phyloP scores from a whole-genome alignment of 805 yeast genomes.

The Yamadazyma paraphyllophila region DNA sequence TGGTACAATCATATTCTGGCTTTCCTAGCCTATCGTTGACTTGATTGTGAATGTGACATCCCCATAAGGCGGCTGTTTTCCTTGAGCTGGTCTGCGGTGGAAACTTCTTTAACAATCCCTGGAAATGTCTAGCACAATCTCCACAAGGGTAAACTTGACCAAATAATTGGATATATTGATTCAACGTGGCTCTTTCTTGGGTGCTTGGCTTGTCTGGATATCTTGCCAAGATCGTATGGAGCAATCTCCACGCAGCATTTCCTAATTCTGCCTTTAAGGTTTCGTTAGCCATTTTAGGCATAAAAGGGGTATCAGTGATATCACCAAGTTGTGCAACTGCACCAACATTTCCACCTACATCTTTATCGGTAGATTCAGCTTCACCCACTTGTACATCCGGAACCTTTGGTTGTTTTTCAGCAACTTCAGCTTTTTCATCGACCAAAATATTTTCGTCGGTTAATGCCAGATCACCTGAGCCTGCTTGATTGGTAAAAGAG shows the following conservation, averaged over 20 bases:
- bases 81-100: conserved; percentile 85
- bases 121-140: conserved; percentile 93
- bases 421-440: conserved; percentile 5
- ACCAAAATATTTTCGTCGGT: conserved; percentile 10
- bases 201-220: conserved; percentile 80
- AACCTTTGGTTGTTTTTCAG: conserved; percentile 3
- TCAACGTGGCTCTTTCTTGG: conserved; percentile 61
- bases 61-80: conserved; percentile 90
- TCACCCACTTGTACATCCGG: background rate
- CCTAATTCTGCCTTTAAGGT: conserved; percentile 83
- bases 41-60: conserved; percentile 86
- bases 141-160: conserved; percentile 96
- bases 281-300: conserved; percentile 93
- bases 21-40: conserved; percentile 75
- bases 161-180: conserved; percentile 65
- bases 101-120: conserved; percentile 57
- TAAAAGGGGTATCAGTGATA: conserved; percentile 54
- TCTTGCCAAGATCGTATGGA: conserved; percentile 89
- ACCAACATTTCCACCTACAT: background rate
- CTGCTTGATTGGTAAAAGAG: conserved; percentile 1
- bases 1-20: conserved; percentile 77
- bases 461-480: background rate
- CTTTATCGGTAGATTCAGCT: background rate
- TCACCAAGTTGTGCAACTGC: conserved; percentile 8
- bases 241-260: conserved; percentile 82